Evolutionary conservation across 2,329 filamentous ascomycete genomes (phyloP).

Genomic region (Fusarium cyanostomum): DNA sequence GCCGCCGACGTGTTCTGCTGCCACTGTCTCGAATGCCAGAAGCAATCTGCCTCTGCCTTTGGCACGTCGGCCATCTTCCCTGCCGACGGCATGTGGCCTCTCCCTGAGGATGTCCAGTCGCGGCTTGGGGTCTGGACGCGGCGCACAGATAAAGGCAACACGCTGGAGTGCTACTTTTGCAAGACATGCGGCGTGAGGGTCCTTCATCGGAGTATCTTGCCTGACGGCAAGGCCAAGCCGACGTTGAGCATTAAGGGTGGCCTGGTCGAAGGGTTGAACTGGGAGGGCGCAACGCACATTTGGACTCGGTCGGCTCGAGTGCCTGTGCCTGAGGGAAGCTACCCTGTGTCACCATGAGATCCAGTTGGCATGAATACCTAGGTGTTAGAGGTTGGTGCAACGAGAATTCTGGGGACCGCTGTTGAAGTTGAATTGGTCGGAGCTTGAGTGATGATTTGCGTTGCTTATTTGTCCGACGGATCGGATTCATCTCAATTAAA

Average conservation of each 20-base stretch:
- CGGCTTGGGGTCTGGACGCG: conserved; percentile 52
- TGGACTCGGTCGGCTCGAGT: conserved; percentile 57
- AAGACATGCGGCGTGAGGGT: conserved; percentile 56
- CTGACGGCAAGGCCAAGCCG: conserved; percentile 49
- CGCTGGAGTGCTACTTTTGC: conserved; percentile 56
- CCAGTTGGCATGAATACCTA: not conserved
- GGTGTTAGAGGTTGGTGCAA: not conserved
- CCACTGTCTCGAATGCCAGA: conserved; percentile 58
- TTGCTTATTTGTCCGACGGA: not conserved
- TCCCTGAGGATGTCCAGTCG: conserved; percentile 45
- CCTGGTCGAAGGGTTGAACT: conserved; percentile 53
- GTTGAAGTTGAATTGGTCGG: not conserved
- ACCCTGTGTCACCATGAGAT: conserved; percentile 28
- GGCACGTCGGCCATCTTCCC: conserved; percentile 57
- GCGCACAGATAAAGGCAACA: conserved; percentile 52
- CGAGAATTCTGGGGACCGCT: not conserved
- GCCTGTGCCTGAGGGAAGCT: conserved; percentile 52
- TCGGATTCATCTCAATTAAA: not conserved
- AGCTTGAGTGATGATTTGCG: not conserved
- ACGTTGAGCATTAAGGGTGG: conserved; percentile 60
- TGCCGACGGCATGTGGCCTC: conserved; percentile 53
- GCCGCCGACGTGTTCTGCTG: conserved; percentile 54
- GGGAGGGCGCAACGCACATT: conserved; percentile 55
- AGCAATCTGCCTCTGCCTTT: conserved; percentile 57
- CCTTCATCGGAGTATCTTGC: conserved; percentile 54